A percentile compares a stretch with the other conserved stretches of the same genome.
These are phyloP conservation scores for Tetrapisispora taiwanensis DNA, from an alignment of 805 yeast genomes.

Conservation along the genomic window DNA sequence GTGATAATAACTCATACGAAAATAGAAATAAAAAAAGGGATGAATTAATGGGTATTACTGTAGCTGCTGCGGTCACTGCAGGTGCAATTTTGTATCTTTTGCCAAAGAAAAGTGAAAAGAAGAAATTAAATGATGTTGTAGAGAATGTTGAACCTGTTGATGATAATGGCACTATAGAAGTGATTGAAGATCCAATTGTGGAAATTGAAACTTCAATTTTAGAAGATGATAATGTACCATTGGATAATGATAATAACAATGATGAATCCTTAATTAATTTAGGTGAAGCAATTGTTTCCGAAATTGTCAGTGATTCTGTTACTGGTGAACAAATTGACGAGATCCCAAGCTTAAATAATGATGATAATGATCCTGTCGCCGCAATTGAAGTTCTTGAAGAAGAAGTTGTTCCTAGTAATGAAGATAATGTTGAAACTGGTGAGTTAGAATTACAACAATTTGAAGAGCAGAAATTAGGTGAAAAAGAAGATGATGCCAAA, in stretches of 20 bases:
- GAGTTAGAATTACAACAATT: not conserved
- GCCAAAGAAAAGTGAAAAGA: constrained; percentile 2
- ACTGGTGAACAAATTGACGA: constrained; percentile 2
- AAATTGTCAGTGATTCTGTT: constrained; percentile 3
- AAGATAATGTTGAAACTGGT: not conserved
- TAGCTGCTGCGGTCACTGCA: constrained; percentile 8
- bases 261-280: not conserved
- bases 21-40: not conserved
- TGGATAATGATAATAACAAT: not conserved
- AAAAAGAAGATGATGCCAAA: constrained; percentile 30
- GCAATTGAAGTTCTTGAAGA: not conserved
- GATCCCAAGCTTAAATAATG: not conserved
- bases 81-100: constrained; percentile 7
- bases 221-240: not conserved
- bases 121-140: not conserved
- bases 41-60: constrained; percentile 1
- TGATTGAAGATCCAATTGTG: not conserved
- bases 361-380: not conserved
- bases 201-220: not conserved
- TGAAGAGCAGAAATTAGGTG: constrained; percentile 1
- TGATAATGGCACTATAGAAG: not conserved
- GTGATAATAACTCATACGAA: not conserved
- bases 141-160: constrained; percentile 2
- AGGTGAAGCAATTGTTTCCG: constrained; percentile 3
- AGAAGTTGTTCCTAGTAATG: not conserved